Percentiles rank a stretch among this genome's conserved stretches.
phyloP scores from a whole-genome alignment of 352 stramenopile genomes.

The Pythium biforme region DNA sequence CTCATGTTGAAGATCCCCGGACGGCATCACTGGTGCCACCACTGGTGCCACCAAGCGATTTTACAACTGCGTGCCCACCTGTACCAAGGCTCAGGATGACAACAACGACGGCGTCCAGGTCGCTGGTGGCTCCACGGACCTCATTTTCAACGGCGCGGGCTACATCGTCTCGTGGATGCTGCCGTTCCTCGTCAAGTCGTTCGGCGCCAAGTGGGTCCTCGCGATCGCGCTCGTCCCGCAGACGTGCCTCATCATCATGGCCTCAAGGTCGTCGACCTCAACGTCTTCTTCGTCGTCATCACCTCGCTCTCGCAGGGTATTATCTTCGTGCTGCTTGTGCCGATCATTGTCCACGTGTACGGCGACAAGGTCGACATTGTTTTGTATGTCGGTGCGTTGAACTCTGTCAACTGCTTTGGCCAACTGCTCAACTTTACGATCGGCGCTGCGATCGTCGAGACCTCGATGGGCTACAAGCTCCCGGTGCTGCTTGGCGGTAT shows the following conservation, averaged over 20 bases:
- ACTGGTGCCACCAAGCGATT: too few species aligned
- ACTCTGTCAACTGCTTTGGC: slow-evolving; percentile 68
- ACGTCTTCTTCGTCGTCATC: slow-evolving; percentile 40
- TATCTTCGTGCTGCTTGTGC: slow-evolving; percentile 67
- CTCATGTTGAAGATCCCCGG: too few species aligned
- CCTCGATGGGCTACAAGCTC: slow-evolving; percentile 52
- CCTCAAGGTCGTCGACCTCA: slow-evolving; percentile 37
- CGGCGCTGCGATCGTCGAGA: slow-evolving; percentile 51
- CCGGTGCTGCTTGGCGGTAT: slow-evolving; percentile 60
- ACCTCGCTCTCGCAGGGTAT: slow-evolving; percentile 52
- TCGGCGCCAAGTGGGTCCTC: slow-evolving; percentile 38
- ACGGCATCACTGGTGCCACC: too few species aligned
- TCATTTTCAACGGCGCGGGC: slow-evolving; percentile 34
- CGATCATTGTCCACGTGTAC: slow-evolving; percentile 65
- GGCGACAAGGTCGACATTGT: slow-evolving; percentile 47
- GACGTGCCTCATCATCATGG: slow-evolving; percentile 47
- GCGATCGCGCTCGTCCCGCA: slow-evolving; percentile 35
- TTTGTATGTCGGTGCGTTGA: slow-evolving; percentile 74
- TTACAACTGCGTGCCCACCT: slow-evolving; percentile 33
- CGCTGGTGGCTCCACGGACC: slow-evolving; percentile 37
- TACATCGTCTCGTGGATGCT: slow-evolving; percentile 42
- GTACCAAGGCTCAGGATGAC: slow-evolving; percentile 30
- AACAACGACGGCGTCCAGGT: slow-evolving; percentile 48
- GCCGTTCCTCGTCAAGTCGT: slow-evolving; percentile 35
- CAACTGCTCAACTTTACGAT: slow-evolving; percentile 73